Evolutionary conservation across 208 protist species (phyloP).

Genomic region (Wallacemonas rigidus): DNA sequence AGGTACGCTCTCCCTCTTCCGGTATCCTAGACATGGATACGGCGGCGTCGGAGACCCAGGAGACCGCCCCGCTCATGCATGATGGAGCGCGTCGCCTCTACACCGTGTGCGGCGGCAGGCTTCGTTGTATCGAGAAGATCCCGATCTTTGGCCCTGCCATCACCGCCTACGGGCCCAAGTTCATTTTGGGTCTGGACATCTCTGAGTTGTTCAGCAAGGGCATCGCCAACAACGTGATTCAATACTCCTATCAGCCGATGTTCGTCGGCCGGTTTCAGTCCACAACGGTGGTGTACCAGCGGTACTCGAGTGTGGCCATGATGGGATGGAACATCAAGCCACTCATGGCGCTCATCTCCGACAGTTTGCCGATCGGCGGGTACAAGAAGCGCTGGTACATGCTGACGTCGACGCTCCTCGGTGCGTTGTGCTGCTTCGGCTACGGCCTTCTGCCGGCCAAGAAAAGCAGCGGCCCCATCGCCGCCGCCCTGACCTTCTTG

Average conservation of each 20-base stretch:
- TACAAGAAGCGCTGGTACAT: constrained; percentile 50
- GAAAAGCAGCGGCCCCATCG: constrained; percentile 17
- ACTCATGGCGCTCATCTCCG: constrained; percentile 31
- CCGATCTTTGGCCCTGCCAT: constrained; percentile 31
- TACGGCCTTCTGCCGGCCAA: constrained; percentile 29
- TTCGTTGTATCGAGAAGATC: constrained; percentile 20
- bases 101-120: constrained; percentile 11
- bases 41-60: not conserved
- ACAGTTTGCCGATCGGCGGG: constrained; percentile 28
- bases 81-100: constrained; percentile 10
- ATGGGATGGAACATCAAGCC: constrained; percentile 41
- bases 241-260: constrained; percentile 30
- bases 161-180: constrained; percentile 34
- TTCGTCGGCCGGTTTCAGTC: constrained; percentile 29
- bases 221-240: constrained; percentile 31
- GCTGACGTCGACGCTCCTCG: constrained; percentile 20
- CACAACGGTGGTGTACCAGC: constrained; percentile 23
- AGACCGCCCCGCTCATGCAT: not conserved
- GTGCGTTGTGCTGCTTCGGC: constrained; percentile 15
- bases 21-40: not conserved
- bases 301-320: constrained; percentile 25
- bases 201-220: constrained; percentile 34
- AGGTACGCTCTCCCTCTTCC: not conserved
- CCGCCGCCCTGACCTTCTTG: constrained; percentile 32
- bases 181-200: constrained; percentile 20